Evolutionary conservation across 2,329 filamentous ascomycete genomes (phyloP).

Genomic region (Phaeoacremonium minimum): DNA sequence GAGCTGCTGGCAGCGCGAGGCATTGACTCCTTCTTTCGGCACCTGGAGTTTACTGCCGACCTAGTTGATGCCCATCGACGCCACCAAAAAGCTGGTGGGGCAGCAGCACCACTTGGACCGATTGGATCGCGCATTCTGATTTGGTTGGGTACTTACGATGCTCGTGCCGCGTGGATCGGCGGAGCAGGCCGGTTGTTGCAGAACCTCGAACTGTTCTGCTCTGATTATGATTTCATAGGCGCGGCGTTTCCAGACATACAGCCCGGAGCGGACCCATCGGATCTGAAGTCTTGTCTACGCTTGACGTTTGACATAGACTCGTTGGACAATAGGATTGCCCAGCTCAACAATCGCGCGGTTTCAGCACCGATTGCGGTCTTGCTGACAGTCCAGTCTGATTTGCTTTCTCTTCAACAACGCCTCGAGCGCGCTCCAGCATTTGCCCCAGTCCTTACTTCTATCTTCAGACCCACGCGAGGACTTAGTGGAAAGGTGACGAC

Average conservation of each 20-base stretch:
- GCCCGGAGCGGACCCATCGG: constrained; percentile 3
- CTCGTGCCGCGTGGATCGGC: constrained; percentile 12
- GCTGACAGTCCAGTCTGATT: constrained; percentile 10
- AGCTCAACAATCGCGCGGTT: constrained; percentile 7
- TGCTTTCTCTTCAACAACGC: constrained; percentile 8
- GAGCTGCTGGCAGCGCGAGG: constrained; percentile 12
- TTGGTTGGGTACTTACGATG: constrained; percentile 13
- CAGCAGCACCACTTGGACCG: constrained; percentile 10
- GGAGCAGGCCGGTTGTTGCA: constrained; percentile 10
- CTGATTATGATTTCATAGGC: constrained; percentile 13
- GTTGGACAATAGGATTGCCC: constrained; percentile 11
- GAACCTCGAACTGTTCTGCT: constrained; percentile 10
- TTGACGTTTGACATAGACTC: constrained; percentile 12
- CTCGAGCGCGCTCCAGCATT: constrained; percentile 8
- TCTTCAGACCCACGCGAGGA: constrained; percentile 6
- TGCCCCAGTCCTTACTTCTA: constrained; percentile 8
- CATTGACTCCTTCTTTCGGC: constrained; percentile 10
- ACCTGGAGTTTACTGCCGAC: constrained; percentile 12
- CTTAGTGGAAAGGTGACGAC: constrained; percentile 11
- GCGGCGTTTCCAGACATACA: constrained; percentile 10
- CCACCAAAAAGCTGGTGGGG: constrained; percentile 11
- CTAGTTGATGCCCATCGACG: constrained; percentile 13
- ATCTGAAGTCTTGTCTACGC: constrained; percentile 11
- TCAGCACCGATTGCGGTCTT: constrained; percentile 5
- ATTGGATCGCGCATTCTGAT: constrained; percentile 12